A percentile compares a stretch with the other conserved stretches of the same genome.
Evolutionary conservation across 2,329 filamentous ascomycete genomes (phyloP).

Genomic region (Fusarium virguliforme): DNA sequence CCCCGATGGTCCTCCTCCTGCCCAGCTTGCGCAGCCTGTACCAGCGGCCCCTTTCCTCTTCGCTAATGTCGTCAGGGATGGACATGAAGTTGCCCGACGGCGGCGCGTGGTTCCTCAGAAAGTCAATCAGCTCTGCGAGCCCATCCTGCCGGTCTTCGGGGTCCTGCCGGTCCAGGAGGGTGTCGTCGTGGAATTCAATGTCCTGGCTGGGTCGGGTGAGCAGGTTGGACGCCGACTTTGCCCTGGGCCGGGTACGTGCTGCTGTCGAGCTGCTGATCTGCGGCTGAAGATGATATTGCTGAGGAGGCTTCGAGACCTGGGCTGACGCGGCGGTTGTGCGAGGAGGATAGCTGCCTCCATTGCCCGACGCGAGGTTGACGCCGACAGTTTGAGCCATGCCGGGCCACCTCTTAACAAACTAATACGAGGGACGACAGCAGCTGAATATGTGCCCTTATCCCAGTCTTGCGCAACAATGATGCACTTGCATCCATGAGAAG

Average conservation of each 20-base stretch:
- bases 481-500: constrained; percentile 48
- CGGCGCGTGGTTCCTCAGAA: constrained; percentile 65
- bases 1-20: constrained; percentile 55
- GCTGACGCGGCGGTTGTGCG: constrained; percentile 33
- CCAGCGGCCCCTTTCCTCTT: constrained; percentile 59
- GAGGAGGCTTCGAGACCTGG: constrained; percentile 14
- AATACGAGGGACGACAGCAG: constrained; percentile 26
- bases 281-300: constrained; percentile 26
- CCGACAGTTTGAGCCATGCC: constrained; percentile 48
- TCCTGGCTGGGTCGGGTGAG: constrained; percentile 32
- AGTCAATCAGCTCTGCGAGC: constrained; percentile 62
- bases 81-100: constrained; percentile 69
- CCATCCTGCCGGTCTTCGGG: constrained; percentile 47
- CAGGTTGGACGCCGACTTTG: constrained; percentile 48
- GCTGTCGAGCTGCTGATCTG: constrained; percentile 10
- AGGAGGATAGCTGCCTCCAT: constrained; percentile 42
- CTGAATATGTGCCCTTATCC: constrained; percentile 21
- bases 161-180: constrained; percentile 40
- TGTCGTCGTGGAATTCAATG: constrained; percentile 44
- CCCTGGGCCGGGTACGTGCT: constrained; percentile 44
- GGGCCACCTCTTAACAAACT: constrained; percentile 30
- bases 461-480: constrained; percentile 39
- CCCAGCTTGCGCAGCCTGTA: constrained; percentile 61
- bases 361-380: constrained; percentile 42
- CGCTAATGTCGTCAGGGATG: constrained; percentile 54